Base-by-base conservation (phyloP, 495 filamentous ascomycete species). In the Cudoniella acicularis region DNA sequence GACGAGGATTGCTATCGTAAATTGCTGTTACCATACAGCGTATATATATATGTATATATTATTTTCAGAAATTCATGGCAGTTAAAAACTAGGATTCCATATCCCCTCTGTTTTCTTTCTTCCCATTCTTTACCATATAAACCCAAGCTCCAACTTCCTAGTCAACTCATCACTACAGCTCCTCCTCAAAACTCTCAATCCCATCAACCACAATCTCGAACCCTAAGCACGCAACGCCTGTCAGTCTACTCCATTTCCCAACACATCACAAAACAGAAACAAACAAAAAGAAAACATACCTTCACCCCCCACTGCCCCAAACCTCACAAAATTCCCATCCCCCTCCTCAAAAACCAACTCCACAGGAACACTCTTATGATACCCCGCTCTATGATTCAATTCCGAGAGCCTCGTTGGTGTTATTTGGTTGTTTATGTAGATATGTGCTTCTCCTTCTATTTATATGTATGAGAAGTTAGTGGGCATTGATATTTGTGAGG, bases 311-410 rank as follows among this genome's bases (percentile, higher is more conserved):
- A 61, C 63, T 10, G 66, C 66, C 20, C 74, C 71, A 41, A 77
- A 68, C n/a, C 56, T 69, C 41, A 77, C 70, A 2, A 64, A 74
- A 46, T 77, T 77, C 11, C 52, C 65, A 51, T 67, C 66, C 10
- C 72, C 74, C 13, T 40, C 48, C 54, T 66, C 62, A n/a, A 77
- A 57, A 10, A 53, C 64, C 26, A 77, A 59, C 48, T 70, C 64
- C 30, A 77, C 54, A 8, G 74, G 73, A 6, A 72, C 69, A 3
- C 64, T 66, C 27, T 70, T 49, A 45, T 74, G 72, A 57, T 70
- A 75, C 20, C 74, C 74, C 9, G 74, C 74, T 2, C 73, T 67
- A 23, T 66, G 71, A 64, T 77, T 77, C 30, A 75, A 53, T 49
- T 60, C 60, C 10, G 74, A 73, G 42, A 75, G 69, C 52, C 75